A percentile compares a stretch with the other conserved stretches of the same genome.
These are phyloP conservation scores for Fusarium ramigenum DNA, from an alignment of 2,329 filamentous ascomycete species.

Conservation along the genomic window DNA sequence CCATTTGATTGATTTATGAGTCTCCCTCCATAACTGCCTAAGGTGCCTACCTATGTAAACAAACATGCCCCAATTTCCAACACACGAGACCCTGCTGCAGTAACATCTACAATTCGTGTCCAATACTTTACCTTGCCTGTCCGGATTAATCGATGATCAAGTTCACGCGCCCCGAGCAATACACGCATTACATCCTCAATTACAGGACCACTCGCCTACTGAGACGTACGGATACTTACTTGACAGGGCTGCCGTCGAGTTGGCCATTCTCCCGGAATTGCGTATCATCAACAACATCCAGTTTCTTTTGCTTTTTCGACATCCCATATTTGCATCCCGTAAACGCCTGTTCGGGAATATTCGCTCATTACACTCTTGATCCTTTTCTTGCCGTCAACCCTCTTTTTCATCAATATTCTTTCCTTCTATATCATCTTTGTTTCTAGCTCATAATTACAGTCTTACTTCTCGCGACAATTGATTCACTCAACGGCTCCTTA, in stretches of 20 bases:
- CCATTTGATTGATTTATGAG: conserved; percentile 14
- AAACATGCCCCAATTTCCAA: conserved; percentile 26
- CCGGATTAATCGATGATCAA: conserved; percentile 14
- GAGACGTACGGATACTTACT: background rate
- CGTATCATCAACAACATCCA: conserved; percentile 17
- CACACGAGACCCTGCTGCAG: conserved; percentile 14
- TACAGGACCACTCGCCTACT: conserved; percentile 6
- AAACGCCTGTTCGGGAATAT: conserved; percentile 16
- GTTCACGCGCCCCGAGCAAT: conserved; percentile 10
- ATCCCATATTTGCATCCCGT: conserved; percentile 24
- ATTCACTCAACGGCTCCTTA: conserved; percentile 34
- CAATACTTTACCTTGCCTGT: background rate
- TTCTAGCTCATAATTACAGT: conserved; percentile 5
- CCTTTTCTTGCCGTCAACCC: background rate
- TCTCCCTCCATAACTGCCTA: conserved; percentile 18
- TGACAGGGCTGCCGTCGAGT: conserved; percentile 1
- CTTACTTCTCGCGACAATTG: conserved; percentile 15
- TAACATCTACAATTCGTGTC: conserved; percentile 16
- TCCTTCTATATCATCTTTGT: conserved; percentile 1
- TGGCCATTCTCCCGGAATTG: background rate
- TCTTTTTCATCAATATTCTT: background rate
- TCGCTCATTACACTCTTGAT: conserved; percentile 23
- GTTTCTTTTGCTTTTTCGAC: conserved; percentile 31
- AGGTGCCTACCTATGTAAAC: conserved; percentile 27
- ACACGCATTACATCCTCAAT: conserved; percentile 13